Base-by-base conservation (phyloP, 208 protist genomes). In the Trypanosoma congolense region DNA sequence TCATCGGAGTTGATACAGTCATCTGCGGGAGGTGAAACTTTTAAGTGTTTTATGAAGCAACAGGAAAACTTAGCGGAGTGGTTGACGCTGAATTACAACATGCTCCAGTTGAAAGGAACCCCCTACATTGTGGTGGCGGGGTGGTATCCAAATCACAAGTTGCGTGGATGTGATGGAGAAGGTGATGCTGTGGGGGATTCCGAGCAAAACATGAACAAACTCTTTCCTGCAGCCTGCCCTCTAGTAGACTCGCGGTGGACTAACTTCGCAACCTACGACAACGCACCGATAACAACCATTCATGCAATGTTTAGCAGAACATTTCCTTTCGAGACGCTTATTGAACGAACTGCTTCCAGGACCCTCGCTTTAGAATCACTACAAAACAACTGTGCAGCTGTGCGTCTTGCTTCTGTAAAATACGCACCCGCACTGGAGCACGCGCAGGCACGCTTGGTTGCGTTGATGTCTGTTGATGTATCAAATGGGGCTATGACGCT, bases 221-320 rank as follows among this genome's bases (percentile, higher is more conserved):
- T n/a, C n/a, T n/a, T n/a, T n/a, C n/a, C n/a, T n/a, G n/a, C n/a
- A 25, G 10, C 28, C 1, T 24, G 8, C 4, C 29, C 38, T 29
- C 43, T 57, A 18, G 59, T 65, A 21, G 31, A 65, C 28, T 25
- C 57, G 9, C 19, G 19, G 12, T 65, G 59, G 59, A 65, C 49
- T 30, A 65, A 52, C 31, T 65, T 65, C 24, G 2, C 49, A 10
- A 4, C 29, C 25, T 29, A 31, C n/a, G 28, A 31, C 42, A n/a
- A n/a, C 16, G 22, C 48, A 6, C 26, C 24, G 19, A 43, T 50
- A 16, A 56, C 59, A 19, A 53, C 29, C 19, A 21, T 64, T 8
- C 30, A 18, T 18, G 47, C 47, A 6, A 35, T 64, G 26, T 48
- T 64, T 12, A 46, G 25, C 25, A 18, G 29, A 21, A 64, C 59